Base-by-base conservation (phyloP, 2,329 filamentous ascomycete species). In the Botryosphaeria dothidea region DNA sequence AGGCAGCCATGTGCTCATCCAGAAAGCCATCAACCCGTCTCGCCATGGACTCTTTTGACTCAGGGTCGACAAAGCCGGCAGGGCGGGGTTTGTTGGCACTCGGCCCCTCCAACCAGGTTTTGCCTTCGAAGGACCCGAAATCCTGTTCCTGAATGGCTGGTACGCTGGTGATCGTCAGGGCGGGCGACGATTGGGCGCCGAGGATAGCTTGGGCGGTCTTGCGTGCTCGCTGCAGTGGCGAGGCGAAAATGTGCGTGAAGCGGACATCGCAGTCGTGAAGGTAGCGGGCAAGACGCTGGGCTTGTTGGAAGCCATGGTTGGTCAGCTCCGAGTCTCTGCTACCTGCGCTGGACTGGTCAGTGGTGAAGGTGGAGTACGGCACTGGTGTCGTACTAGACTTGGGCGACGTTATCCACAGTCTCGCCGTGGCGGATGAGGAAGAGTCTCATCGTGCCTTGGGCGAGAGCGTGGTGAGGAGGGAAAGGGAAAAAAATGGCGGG, bases 391-490 rank as follows among this genome's bases (percentile, higher is more conserved):
- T 82, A 92, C 90, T 91, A 93, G 66, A 92, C 79, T 63, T 88
- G 86, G 45, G 90, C 90, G 66, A 95, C 90, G 76, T 97, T 97
- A 79, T 97, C 91, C 69, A 96, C 91, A 17, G 92, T 94, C 80
- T 97, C 93, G 73, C 90, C 93, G 82, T 97, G 93, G 65, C 93
- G 89, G 72, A 96, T 87, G 71, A 97, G 84, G 72, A 93, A 88
- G 64, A 97, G 77, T 73, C 83, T 84, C 85, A 90, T 86, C 64
- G 51, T 65, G 36, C 61, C 19, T 36, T 46, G 49, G 29, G 38
- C 61, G 43, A 64, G 61, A 54, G 38, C 29, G 29, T 52, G 61
- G 38, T 46, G 61, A 27, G 9, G 61, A 17, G 19, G 36, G 4
- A 8, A 17, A 36, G 25, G 19, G 36, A 48, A 49, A 38, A 36